Percentiles rank a stretch among this genome's conserved stretches.
phyloP scores from a whole-genome alignment of 345 rosid species.

The Hibiscus trionum region DNA sequence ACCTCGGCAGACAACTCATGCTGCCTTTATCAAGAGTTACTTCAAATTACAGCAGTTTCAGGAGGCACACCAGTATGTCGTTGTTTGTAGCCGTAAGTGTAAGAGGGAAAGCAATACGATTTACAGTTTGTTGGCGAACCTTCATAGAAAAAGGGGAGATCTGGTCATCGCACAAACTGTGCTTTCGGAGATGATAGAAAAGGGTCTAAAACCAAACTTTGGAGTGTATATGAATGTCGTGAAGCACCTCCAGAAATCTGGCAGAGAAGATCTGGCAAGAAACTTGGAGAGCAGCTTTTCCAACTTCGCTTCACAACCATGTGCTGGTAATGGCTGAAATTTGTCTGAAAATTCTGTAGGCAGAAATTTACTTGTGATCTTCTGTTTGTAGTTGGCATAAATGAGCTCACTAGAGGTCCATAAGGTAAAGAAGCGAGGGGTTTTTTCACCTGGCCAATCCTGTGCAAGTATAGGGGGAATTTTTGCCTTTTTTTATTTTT shows the following conservation, averaged over 20 bases:
- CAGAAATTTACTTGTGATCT: not conserved
- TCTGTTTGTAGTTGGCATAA: not conserved
- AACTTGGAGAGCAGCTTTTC: conserved; percentile 16
- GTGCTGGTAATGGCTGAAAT: conserved; percentile 11
- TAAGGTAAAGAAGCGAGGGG: not conserved
- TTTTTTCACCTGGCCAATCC: not conserved
- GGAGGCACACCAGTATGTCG: conserved; percentile 35
- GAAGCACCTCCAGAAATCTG: conserved; percentile 24
- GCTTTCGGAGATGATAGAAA: conserved; percentile 43
- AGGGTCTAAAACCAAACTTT: conserved; percentile 41
- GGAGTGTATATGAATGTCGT: conserved; percentile 24
- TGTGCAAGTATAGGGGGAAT: not conserved
- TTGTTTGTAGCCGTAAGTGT: conserved; percentile 19
- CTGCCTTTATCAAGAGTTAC: conserved; percentile 34
- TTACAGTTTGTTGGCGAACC: conserved; percentile 41
- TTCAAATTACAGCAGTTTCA: conserved; percentile 22
- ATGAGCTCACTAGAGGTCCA: not conserved
- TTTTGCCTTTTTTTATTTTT: no score
- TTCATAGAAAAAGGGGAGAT: conserved; percentile 30
- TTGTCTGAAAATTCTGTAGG: not conserved
- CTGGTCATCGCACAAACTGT: conserved; percentile 24
- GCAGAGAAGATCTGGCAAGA: conserved; percentile 24
- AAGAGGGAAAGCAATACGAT: conserved; percentile 19
- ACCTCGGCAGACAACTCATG: conserved; percentile 40
- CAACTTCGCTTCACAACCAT: conserved; percentile 11